Percentiles rank a stretch among this genome's conserved stretches.
Conservation (phyloP, 176 grass and related monocot genomes). For the Oryza longistaminata region DNA sequence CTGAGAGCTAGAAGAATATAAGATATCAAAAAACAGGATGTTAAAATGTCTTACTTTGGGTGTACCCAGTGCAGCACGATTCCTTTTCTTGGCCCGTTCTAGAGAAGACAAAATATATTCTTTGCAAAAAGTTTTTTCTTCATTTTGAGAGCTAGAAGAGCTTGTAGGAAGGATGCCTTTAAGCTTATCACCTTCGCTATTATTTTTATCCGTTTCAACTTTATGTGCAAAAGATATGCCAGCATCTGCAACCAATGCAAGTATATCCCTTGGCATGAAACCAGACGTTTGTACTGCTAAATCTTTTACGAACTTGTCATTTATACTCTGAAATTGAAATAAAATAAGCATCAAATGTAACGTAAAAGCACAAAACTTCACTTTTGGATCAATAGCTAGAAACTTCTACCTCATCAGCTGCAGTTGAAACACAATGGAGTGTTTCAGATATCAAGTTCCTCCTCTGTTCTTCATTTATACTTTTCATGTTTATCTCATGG, state of each 20-base stretch:
- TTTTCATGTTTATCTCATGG: constrained; percentile 88
- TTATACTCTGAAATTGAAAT: constrained; percentile 63
- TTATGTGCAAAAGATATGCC: constrained; percentile 63
- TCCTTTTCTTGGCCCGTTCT: constrained; percentile 90
- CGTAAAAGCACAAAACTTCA: not conserved
- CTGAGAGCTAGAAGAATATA: constrained; percentile 28
- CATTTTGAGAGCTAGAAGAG: constrained; percentile 48
- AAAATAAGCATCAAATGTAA: constrained; percentile 12
- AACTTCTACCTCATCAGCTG: constrained; percentile 60
- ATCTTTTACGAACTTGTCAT: constrained; percentile 78
- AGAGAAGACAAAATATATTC: constrained; percentile 74
- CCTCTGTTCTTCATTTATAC: constrained; percentile 81
- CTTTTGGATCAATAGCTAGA: constrained; percentile 4
- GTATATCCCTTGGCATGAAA: constrained; percentile 89
- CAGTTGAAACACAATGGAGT: constrained; percentile 43
- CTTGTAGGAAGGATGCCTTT: constrained; percentile 23
- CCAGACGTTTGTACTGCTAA: constrained; percentile 73
- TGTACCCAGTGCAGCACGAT: constrained; percentile 85
- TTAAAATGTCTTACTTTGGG: constrained; percentile 67
- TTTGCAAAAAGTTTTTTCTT: constrained; percentile 50
- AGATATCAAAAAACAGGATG: constrained; percentile 1
- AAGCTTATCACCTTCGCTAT: constrained; percentile 28
- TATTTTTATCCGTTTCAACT: constrained; percentile 43
- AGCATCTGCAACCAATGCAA: constrained; percentile 80
- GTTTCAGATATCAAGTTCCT: constrained; percentile 72